Evolutionary conservation across 768 basidiomycete species (phyloP).

Genomic region (Hygrocybe punicea): DNA sequence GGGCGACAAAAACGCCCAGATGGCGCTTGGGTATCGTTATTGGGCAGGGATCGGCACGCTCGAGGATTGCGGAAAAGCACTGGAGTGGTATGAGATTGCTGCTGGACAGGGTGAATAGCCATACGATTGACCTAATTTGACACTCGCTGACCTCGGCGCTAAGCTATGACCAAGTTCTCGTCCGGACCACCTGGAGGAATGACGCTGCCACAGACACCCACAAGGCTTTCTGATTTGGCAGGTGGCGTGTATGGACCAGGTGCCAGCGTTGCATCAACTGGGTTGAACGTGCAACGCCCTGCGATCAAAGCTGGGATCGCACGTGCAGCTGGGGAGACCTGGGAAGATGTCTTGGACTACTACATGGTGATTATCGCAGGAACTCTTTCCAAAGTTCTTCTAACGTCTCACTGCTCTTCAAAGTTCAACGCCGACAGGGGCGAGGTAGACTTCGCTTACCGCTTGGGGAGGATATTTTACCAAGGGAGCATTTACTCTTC

Average conservation of each 20-base stretch:
- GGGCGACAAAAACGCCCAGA: conserved; percentile 82
- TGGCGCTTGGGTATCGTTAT: conserved; percentile 90
- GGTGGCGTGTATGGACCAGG: conserved; percentile 96
- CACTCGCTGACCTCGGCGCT: not conserved
- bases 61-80: conserved; percentile 79
- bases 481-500: conserved; percentile 87
- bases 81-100: conserved; percentile 86
- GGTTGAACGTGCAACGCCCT: conserved; percentile 63
- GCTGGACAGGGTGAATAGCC: conserved; percentile 68
- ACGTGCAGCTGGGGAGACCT: conserved; percentile 86
- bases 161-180: conserved; percentile 77
- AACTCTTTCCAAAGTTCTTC: not conserved
- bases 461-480: conserved; percentile 94
- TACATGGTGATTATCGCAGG: conserved; percentile 65
- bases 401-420: not conserved
- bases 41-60: conserved; percentile 94
- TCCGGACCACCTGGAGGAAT: conserved; percentile 90
- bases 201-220: conserved; percentile 76
- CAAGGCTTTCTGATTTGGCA: conserved; percentile 80
- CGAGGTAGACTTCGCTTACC: conserved; percentile 83
- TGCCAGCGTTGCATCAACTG: conserved; percentile 89
- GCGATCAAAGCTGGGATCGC: conserved; percentile 82
- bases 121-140: conserved; percentile 1
- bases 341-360: conserved; percentile 90
- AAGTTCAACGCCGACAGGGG: conserved; percentile 95